Conservation (phyloP, 1,284 basidiomycete species). For the Irpex sp. region DNA sequence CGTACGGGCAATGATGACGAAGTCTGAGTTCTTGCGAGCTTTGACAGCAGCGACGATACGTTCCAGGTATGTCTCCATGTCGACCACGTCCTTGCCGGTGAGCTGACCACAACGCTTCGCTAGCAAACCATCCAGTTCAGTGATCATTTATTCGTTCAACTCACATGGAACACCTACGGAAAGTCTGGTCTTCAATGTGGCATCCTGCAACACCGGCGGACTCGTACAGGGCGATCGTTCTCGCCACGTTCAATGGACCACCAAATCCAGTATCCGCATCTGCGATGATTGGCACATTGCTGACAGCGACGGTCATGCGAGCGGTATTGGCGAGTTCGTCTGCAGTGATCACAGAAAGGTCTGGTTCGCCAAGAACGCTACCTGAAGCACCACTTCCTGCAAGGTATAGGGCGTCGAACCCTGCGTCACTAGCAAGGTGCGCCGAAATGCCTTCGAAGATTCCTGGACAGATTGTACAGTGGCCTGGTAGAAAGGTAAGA, state of each 20-base stretch:
- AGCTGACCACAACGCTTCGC: slow-evolving; percentile 24
- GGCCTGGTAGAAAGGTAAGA: neutral
- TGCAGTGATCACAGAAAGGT: slow-evolving; percentile 24
- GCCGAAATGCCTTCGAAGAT: slow-evolving; percentile 26
- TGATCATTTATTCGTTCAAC: neutral
- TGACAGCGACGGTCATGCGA: slow-evolving; percentile 21
- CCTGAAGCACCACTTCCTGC: slow-evolving; percentile 25
- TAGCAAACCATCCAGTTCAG: neutral
- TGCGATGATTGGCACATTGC: slow-evolving; percentile 22
- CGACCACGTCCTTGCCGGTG: slow-evolving; percentile 24
- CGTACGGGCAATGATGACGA: slow-evolving; percentile 24
- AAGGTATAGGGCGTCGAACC: slow-evolving; percentile 25
- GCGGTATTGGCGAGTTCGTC: slow-evolving; percentile 22
- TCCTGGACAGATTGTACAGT: slow-evolving; percentile 22
- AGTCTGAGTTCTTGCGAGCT: slow-evolving; percentile 22
- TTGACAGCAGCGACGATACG: slow-evolving; percentile 23
- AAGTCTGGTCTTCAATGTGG: slow-evolving; percentile 27
- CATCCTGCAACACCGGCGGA: slow-evolving; percentile 23
- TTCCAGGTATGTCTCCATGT: slow-evolving; percentile 25
- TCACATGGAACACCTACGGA: slow-evolving; percentile 12
- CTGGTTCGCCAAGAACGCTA: slow-evolving; percentile 23
- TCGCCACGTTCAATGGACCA: slow-evolving; percentile 24
- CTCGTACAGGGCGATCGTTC: slow-evolving; percentile 24
- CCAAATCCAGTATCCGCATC: slow-evolving; percentile 27
- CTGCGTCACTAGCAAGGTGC: slow-evolving; percentile 21